Conservation (phyloP, 305 asterid genomes). For the Solanum hybrid region DNA sequence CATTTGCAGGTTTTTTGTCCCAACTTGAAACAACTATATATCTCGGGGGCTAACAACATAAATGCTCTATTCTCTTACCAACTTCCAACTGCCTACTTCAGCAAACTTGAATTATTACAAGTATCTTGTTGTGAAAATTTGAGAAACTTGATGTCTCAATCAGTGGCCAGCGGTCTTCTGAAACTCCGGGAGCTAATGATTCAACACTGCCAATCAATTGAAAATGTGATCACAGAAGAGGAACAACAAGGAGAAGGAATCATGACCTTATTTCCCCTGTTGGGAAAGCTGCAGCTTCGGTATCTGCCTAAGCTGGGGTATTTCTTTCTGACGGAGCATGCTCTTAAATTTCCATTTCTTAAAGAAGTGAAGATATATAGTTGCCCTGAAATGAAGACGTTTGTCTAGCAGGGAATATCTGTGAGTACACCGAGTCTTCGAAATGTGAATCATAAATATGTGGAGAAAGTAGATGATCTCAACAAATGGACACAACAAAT, state of each 20-base stretch:
- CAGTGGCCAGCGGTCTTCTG: not conserved
- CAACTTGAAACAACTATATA: not conserved
- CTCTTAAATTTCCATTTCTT: no score
- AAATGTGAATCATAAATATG: not conserved
- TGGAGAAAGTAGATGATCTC: not conserved
- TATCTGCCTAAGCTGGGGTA: no score
- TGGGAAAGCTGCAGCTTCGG: not conserved
- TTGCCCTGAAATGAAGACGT: no score
- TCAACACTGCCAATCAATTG: rapidly evolving
- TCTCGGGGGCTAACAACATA: no score
- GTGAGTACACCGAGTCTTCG: no score
- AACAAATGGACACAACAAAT: not conserved
- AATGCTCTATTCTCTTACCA: no score
- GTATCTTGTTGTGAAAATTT: no score
- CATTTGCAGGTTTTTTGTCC: not conserved
- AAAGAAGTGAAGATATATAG: rapidly evolving
- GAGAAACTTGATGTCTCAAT: no score
- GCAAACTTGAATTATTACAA: no score
- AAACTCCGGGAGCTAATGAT: not conserved
- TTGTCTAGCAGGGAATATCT: no score
- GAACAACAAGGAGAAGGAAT: not conserved
- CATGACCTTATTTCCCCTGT: not conserved
- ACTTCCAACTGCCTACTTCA: no score
- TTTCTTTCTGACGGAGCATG: no score
- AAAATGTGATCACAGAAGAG: not conserved